Conservation (phyloP, 192 early-diverging fungal genomes). For the Backusella luteola region DNA sequence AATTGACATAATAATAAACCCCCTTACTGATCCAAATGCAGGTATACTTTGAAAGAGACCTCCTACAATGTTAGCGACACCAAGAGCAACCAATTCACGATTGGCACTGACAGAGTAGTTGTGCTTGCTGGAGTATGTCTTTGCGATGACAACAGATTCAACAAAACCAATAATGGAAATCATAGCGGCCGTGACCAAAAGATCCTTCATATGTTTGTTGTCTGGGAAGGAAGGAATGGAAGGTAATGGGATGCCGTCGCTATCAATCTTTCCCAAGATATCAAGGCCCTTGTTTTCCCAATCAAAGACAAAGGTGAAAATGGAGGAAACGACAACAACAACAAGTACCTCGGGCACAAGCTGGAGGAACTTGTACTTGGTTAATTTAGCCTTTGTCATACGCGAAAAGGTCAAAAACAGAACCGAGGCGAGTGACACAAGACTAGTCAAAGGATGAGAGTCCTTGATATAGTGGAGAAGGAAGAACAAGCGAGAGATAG, state of each 20-base stretch:
- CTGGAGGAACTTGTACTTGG: slow-evolving; percentile 54
- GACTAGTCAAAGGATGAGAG: slow-evolving; percentile 66
- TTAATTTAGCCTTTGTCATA: slow-evolving; percentile 51
- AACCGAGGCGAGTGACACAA: slow-evolving; percentile 69
- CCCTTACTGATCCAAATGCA: slow-evolving; percentile 37
- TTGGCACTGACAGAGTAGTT: slow-evolving; percentile 94
- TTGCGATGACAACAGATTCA: slow-evolving; percentile 92
- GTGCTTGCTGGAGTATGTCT: slow-evolving; percentile 88
- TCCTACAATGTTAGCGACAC: slow-evolving; percentile 83
- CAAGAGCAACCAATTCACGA: slow-evolving; percentile 94
- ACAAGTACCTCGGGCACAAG: slow-evolving; percentile 90
- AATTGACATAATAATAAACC: not conserved
- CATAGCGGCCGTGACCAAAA: slow-evolving; percentile 81
- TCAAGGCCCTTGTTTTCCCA: slow-evolving; percentile 74
- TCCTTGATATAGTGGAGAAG: slow-evolving; percentile 64
- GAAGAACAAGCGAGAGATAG: slow-evolving; percentile 72
- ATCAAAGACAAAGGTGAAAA: slow-evolving; percentile 56
- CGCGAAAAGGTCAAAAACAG: slow-evolving; percentile 62
- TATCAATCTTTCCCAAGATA: slow-evolving; percentile 77
- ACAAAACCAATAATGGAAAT: slow-evolving; percentile 98
- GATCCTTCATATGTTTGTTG: slow-evolving; percentile 55
- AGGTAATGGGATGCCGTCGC: slow-evolving; percentile 55
- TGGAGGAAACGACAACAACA: slow-evolving; percentile 73
- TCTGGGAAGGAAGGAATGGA: slow-evolving; percentile 62
- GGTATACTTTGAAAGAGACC: slow-evolving; percentile 63